A percentile compares a stretch with the other conserved stretches of the same genome.
Evolutionary conservation across 2,329 filamentous ascomycete genomes (phyloP).

Genomic region (Coniochaeta prunicola): DNA sequence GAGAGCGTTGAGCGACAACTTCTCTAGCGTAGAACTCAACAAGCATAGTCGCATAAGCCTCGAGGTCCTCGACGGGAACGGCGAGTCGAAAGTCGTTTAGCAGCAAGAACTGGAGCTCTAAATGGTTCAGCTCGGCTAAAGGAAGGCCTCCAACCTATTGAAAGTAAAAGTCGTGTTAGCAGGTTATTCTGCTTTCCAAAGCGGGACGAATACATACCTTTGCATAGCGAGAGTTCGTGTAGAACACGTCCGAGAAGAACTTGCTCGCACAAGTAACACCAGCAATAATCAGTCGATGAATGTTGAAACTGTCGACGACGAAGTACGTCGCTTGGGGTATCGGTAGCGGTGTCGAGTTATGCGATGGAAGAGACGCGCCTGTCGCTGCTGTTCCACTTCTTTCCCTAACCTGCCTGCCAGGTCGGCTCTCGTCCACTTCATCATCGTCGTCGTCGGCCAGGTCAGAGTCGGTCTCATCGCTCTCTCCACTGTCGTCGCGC

Average conservation of each 20-base stretch:
- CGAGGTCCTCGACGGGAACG: constrained; percentile 88
- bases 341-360: constrained; percentile 10
- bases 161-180: constrained; percentile 10
- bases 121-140: constrained; percentile 84
- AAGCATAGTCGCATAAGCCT: constrained; percentile 96
- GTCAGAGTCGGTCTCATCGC: constrained; percentile 42
- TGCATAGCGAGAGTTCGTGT: constrained; percentile 97
- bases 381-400: constrained; percentile 15
- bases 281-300: constrained; percentile 91
- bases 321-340: constrained; percentile 53
- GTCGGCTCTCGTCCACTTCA: constrained; percentile 11
- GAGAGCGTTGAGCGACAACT: constrained; percentile 48
- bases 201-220: constrained; percentile 58
- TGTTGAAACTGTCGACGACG: constrained; percentile 98
- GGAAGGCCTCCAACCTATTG: constrained; percentile 85
- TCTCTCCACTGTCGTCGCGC: constrained; percentile 21
- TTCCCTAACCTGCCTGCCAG: constrained; percentile 10
- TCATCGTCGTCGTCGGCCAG: constrained; percentile 38
- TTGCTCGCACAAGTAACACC: constrained; percentile 98
- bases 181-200: neutral
- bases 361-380: constrained; percentile 5
- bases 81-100: constrained; percentile 94
- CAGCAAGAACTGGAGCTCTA: constrained; percentile 91
- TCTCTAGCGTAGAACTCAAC: constrained; percentile 97
- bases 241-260: constrained; percentile 98